These are phyloP conservation scores for Helotiales sp. DNA, from an alignment of 2,329 filamentous ascomycete genomes.

Conservation along the genomic window DNA sequence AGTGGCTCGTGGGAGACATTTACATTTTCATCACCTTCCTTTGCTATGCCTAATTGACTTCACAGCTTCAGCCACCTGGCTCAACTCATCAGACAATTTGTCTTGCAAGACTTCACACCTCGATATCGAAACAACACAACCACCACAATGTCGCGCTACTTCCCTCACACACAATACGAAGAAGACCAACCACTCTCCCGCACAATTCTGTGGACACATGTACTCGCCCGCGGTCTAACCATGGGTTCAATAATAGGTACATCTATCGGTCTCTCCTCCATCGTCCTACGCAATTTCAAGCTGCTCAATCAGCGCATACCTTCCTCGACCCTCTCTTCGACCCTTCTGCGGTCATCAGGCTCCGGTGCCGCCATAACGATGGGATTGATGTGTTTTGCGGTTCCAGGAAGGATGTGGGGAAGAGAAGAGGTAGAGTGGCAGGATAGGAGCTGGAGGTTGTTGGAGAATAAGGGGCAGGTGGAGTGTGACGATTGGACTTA, in stretches of 20 bases:
- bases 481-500: conserved; percentile 57
- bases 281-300: conserved; percentile 27
- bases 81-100: not conserved
- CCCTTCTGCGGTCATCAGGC: conserved; percentile 47
- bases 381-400: conserved; percentile 44
- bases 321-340: conserved; percentile 32
- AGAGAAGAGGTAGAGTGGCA: conserved; percentile 62
- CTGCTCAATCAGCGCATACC: conserved; percentile 4
- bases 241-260: conserved; percentile 51
- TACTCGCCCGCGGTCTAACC: conserved; percentile 56
- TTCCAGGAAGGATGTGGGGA: conserved; percentile 53
- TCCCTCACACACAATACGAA: conserved; percentile 55
- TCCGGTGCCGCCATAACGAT: conserved; percentile 47
- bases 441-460: conserved; percentile 61
- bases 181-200: conserved; percentile 60
- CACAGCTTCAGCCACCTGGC: not conserved
- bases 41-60: not conserved
- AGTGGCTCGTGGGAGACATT: not conserved
- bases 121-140: not conserved
- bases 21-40: not conserved
- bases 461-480: conserved; percentile 57
- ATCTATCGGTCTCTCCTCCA: conserved; percentile 38
- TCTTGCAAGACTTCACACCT: not conserved
- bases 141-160: conserved; percentile 51
- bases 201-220: conserved; percentile 59